A percentile compares a stretch with the other conserved stretches of the same genome.
phyloP scores from a whole-genome alignment of 108 stramenopile species.

The Aureococcus anophagefferens region DNA sequence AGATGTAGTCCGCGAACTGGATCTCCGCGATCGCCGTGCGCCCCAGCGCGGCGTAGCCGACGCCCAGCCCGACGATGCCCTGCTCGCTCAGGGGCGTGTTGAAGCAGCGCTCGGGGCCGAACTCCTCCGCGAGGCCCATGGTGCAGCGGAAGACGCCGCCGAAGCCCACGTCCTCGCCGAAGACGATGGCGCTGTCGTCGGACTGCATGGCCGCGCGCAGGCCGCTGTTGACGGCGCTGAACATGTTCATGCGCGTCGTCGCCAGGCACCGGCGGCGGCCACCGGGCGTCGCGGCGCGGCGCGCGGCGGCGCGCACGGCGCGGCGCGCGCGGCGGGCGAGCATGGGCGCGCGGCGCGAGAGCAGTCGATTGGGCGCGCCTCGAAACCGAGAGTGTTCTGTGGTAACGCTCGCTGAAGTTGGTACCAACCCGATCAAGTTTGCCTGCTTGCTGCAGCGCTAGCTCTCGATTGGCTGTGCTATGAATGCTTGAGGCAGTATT shows the following conservation, averaged over 20 bases:
- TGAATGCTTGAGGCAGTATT: no score
- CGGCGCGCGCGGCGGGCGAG: no score
- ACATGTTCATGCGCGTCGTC: conserved; percentile 34
- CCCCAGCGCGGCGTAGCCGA: conserved; percentile 88
- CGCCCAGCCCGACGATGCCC: conserved; percentile 72
- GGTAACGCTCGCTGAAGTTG: no score
- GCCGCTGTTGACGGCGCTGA: conserved; percentile 40
- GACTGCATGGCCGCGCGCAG: conserved; percentile 39
- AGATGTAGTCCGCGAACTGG: conserved; percentile 57
- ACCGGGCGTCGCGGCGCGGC: no score
- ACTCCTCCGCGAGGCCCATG: conserved; percentile 55
- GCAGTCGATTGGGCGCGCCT: no score
- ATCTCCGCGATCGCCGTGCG: conserved; percentile 94
- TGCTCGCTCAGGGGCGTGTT: conserved; percentile 88
- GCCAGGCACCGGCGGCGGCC: no score
- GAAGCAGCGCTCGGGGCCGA: conserved; percentile 77
- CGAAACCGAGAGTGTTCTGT: no score
- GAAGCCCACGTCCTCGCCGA: conserved; percentile 97
- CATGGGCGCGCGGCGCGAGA: no score
- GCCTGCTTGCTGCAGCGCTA: no score
- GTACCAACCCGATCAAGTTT: no score
- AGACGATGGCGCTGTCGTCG: conserved; percentile 64
- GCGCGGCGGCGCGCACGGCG: no score
- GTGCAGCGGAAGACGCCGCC: conserved; percentile 95
- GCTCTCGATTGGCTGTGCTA: no score